Percentiles rank a stretch among this genome's conserved stretches.
These are phyloP conservation scores for Streptanthus diversifolius DNA, from an alignment of 345 rosid genomes.

Conservation along the genomic window DNA sequence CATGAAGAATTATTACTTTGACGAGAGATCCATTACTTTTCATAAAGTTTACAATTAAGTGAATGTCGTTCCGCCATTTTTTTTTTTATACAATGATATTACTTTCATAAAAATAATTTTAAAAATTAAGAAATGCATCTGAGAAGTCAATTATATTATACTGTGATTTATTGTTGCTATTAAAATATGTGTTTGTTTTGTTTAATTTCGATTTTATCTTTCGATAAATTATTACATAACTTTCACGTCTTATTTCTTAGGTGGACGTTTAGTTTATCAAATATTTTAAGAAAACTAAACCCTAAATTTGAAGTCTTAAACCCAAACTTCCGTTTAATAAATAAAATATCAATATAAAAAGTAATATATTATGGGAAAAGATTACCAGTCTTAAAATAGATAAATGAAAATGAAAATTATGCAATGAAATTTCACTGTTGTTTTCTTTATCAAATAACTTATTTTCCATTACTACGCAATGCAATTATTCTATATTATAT, in stretches of 20 bases:
- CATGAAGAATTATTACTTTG: not conserved
- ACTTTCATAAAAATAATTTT: no score
- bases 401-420: not conserved
- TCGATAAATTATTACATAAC: not conserved
- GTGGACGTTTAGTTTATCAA: not conserved
- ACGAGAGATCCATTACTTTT: not conserved
- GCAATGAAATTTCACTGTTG: not conserved
- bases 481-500: not conserved
- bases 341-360: no score
- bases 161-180: not conserved
- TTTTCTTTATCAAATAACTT: no score
- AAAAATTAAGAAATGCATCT: not conserved
- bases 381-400: not conserved
- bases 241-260: not conserved
- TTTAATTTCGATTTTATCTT: not conserved
- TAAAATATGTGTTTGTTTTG: no score
- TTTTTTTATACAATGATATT: no score
- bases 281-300: not conserved
- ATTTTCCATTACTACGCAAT: not conserved
- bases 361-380: not conserved
- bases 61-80: no score
- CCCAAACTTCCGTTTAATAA: not conserved
- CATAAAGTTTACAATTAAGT: no score
- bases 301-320: not conserved
- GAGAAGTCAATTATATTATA: not conserved